Percentiles rank a stretch among this genome's conserved stretches.
Evolutionary conservation across 441 rosid genomes (phyloP).

Genomic region (Pelargonium myrrhifolium): DNA sequence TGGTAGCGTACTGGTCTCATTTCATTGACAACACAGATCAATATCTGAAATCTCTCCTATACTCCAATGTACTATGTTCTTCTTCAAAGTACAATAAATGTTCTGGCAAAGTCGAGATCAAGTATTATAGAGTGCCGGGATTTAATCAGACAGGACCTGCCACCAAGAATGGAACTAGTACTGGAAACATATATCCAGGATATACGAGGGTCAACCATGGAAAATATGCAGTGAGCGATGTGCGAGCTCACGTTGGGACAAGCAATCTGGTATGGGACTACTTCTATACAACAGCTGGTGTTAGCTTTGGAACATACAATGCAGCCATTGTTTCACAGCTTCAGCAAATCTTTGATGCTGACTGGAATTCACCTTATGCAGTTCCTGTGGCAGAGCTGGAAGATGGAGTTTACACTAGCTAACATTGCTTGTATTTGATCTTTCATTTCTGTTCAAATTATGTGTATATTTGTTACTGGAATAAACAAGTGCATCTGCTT

Average conservation of each 20-base stretch:
- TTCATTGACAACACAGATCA: slow-evolving; percentile 54
- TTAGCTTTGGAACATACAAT: slow-evolving; percentile 67
- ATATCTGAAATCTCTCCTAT: slow-evolving; percentile 67
- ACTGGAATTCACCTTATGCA: slow-evolving; percentile 78
- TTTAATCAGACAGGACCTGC: slow-evolving; percentile 77
- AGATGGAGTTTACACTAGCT: slow-evolving; percentile 28
- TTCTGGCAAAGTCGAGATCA: slow-evolving; percentile 65
- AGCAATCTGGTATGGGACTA: slow-evolving; percentile 90
- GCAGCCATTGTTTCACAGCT: slow-evolving; percentile 60
- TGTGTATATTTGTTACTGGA: no score
- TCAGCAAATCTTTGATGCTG: slow-evolving; percentile 69
- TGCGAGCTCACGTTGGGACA: slow-evolving; percentile 67
- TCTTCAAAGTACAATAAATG: slow-evolving; percentile 57
- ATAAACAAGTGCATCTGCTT: no score
- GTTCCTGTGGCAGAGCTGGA: slow-evolving; percentile 43
- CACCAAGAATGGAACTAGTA: slow-evolving; percentile 33
- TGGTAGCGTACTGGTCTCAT: slow-evolving; percentile 86
- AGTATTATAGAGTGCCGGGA: slow-evolving; percentile 65
- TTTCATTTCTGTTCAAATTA: no score
- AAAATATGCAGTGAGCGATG: slow-evolving; percentile 62
- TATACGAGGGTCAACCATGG: slow-evolving; percentile 74
- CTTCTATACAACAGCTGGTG: slow-evolving; percentile 74
- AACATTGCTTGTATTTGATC: slow-evolving; percentile 7
- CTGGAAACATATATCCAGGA: slow-evolving; percentile 58
- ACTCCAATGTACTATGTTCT: slow-evolving; percentile 62